Evolutionary conservation across 768 basidiomycete species (phyloP), one percentile per base, ranked within the genome.

Genomic region (Naematelia encephala): DNA sequence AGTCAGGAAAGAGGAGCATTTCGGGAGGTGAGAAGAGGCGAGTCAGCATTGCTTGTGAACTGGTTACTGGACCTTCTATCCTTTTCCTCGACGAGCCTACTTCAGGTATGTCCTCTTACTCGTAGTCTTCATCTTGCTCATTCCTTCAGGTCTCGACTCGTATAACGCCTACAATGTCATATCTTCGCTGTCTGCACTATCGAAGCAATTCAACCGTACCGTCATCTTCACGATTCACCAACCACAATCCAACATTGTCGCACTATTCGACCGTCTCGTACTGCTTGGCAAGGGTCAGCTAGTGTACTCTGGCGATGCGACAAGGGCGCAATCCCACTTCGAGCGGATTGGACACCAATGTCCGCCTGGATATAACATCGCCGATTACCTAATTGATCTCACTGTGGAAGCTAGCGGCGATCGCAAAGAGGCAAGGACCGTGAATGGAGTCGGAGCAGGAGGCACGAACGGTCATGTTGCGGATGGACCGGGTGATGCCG

Each of bases 161-260:
- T 98, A 85, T 79, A 98, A 98, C 62, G 94, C 96, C 0, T 88
- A 84, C 81, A 97, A 96, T 64, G 94, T 99, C 63, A 82, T 99
- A 30, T 91, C 93, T 43, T 86, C 87, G 30, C 82, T 99, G 22
- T 87, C 88, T 1, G 86, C 87, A 14, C 83, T 98, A 22, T 91
- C 93, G 3, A 81, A 85, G 26, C 84, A 87, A 67, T 98, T 91
- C 78, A 91, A 93, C 64, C 87, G 94, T 29, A 98, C 93, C 0
- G 90, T 98, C 51, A 82, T 98, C 58, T 96, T 98, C 80, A 98
- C 94, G 0, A 98, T 99, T 57, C 96, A 99, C 69, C 96, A 98
- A 76, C 96, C 94, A 13, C 86, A 94, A 51, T 92, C 90, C 75
- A 97, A 97, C 78, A 98, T 99, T 66, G 93, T 98, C 13, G 86